These are phyloP conservation scores for Beta vulgaris DNA, from an alignment of 148 eudicot genomes.

Conservation along the genomic window DNA sequence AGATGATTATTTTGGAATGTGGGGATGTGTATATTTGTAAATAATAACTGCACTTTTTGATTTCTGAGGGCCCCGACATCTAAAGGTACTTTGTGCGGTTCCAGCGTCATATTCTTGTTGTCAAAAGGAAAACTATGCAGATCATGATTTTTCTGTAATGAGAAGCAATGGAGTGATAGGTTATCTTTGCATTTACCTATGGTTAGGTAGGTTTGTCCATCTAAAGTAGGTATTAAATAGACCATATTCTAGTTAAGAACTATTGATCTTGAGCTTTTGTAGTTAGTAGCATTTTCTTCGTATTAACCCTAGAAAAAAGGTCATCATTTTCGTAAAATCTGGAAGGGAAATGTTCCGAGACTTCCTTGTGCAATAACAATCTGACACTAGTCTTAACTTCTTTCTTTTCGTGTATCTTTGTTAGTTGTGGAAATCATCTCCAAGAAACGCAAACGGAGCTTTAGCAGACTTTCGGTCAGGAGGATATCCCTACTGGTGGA, in stretches of 20 bases:
- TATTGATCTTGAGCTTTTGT: neutral
- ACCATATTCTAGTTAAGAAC: constrained; percentile 2
- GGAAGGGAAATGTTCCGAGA: neutral
- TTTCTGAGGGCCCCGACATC: constrained; percentile 8
- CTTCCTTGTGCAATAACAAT: neutral
- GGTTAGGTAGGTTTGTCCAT: constrained; percentile 22
- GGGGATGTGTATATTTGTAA: neutral
- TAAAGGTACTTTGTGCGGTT: constrained; percentile 1
- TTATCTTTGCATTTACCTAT: constrained; percentile 21
- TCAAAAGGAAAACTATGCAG: neutral
- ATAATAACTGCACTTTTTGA: neutral
- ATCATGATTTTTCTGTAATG: constrained; percentile 2
- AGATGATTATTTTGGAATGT: neutral
- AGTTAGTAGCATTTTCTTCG: neutral
- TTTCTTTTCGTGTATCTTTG: constrained; percentile 9
- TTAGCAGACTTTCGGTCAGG: constrained; percentile 52
- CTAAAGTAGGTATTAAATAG: constrained; percentile 17
- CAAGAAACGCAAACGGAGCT: constrained; percentile 52
- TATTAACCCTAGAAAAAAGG: neutral
- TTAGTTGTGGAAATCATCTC: constrained; percentile 62
- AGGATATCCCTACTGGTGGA: constrained; percentile 98
- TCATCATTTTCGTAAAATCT: too few species aligned
- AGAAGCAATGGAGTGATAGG: neutral
- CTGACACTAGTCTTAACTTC: neutral
- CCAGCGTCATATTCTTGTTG: constrained; percentile 8